Evolutionary conservation across 2,329 filamentous ascomycete species (phyloP), one percentile per base, ranked within the genome.

Genomic region (Claviceps fusiformis): DNA sequence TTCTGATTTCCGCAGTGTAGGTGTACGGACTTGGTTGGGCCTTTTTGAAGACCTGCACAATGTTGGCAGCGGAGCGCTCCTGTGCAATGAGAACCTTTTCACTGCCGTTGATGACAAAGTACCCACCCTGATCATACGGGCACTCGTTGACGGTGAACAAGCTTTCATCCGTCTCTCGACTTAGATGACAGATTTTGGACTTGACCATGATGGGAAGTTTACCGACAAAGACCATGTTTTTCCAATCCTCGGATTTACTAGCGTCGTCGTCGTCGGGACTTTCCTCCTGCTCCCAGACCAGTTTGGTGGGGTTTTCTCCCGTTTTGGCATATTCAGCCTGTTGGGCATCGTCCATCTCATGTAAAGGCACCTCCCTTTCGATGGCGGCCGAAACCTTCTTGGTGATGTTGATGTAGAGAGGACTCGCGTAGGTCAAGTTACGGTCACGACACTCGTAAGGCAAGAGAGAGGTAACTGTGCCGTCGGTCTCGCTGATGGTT

Each of bases 21-120:
- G 90, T 91, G 59, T 89, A 95, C 10, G 89, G 87, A 61, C 89
- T 92, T n/a, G 90, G 89, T 62, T 85, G 81, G 0, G 92, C 89
- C 75, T 98, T 98, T 73, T 95, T 92, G 81, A 98, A 98, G 33
- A 98, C 92, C 72, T 98, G 93, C 5, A 98, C 93, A 57, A 97
- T 98, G 67, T 98, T 98, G 66, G 92, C 93, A 45, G 93, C 93
- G 67, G 91, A 96, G 59, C 93, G 87, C 71, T 98, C 93, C 69
- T 98, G 93, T 1, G 93, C 93, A 64, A 98, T 98, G 62, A 98
- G 75, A 27, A 98, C 93, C 77, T 98, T 98, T 68, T 98, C 93
- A 71, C 89, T 95, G 47, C 93, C 93, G 73, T 98, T 98, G 78
- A 98, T 98, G 64, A 98, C 89, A 67, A 98, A 98, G 72, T 98